Conservation (phyloP, 2,329 filamentous ascomycete genomes). For the Pyricularia pennisetigena region DNA sequence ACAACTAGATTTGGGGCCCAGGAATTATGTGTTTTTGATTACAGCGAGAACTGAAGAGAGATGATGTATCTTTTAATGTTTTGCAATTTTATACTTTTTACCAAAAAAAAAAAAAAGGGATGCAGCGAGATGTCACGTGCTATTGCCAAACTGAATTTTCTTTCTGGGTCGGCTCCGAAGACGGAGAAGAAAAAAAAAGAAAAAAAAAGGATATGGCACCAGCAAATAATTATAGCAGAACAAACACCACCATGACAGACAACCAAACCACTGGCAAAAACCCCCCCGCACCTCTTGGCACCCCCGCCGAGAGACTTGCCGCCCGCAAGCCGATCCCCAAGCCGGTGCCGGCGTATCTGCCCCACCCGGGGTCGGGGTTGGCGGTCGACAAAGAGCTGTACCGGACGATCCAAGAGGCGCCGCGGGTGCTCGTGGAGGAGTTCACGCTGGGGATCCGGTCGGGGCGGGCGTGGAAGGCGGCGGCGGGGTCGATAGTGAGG, state of each 20-base stretch:
- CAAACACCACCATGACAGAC: not conserved
- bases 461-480: slow-evolving; percentile 62
- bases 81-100: no score
- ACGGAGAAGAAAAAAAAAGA: not conserved
- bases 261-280: not conserved
- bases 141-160: not conserved
- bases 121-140: not conserved
- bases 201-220: not conserved
- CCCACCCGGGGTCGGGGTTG: slow-evolving; percentile 1
- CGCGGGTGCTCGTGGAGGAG: slow-evolving; percentile 30
- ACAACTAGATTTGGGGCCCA: not conserved
- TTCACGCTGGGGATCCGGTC: slow-evolving; percentile 65
- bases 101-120: no score
- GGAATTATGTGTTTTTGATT: no score
- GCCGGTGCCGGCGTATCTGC: slow-evolving; percentile 4
- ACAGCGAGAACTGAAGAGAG: no score
- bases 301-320: not conserved
- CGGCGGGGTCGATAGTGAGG: slow-evolving; percentile 57
- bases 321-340: slow-evolving; percentile 3
- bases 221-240: not conserved
- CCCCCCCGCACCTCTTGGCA: not conserved
- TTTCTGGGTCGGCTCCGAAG: not conserved
- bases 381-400: slow-evolving; percentile 40
- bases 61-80: no score
- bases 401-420: slow-evolving; percentile 45